phyloP scores from a whole-genome alignment of 1,284 basidiomycete species.

The Malassezia vespertilionis region DNA sequence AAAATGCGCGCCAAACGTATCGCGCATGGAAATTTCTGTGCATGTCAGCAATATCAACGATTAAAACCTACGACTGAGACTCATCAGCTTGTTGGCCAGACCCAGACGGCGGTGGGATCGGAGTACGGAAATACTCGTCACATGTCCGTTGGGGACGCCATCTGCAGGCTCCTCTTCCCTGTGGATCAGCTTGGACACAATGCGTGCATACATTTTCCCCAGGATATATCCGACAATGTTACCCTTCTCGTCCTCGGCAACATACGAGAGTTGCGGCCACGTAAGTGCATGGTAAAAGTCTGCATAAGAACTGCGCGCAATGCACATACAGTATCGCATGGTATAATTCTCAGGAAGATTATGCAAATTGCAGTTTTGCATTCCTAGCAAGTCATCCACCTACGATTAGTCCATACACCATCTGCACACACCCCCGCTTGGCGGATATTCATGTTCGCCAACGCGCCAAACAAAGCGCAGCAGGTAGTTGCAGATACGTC shows the following conservation, averaged over 20 bases:
- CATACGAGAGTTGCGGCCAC: constrained; percentile 88
- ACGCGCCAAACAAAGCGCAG: no score
- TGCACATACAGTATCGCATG: constrained; percentile 33
- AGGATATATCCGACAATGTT: constrained; percentile 87
- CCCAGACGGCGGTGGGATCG: constrained; percentile 41
- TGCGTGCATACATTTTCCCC: constrained; percentile 62
- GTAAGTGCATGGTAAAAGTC: constrained; percentile 78
- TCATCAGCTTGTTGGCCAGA: constrained; percentile 46
- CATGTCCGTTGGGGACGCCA: constrained; percentile 46
- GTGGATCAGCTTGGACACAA: neutral
- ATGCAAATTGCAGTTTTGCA: constrained; percentile 46
- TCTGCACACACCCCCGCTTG: constrained; percentile 17
- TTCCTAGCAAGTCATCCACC: constrained; percentile 41
- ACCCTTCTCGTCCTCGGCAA: constrained; percentile 79
- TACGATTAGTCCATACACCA: constrained; percentile 4
- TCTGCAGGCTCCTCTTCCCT: constrained; percentile 45
- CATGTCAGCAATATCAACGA: neutral
- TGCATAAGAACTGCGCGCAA: constrained; percentile 42
- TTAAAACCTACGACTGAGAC: constrained; percentile 38
- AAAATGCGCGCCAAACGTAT: constrained; percentile 41
- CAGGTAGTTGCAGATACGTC: no score
- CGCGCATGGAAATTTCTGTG: constrained; percentile 45
- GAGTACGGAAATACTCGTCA: constrained; percentile 44
- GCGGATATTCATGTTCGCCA: constrained; percentile 21
- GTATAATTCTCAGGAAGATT: constrained; percentile 47